Evolutionary conservation across 23 red algal species (phyloP).

Genomic region (Cyanidioschyzon merolae): DNA sequence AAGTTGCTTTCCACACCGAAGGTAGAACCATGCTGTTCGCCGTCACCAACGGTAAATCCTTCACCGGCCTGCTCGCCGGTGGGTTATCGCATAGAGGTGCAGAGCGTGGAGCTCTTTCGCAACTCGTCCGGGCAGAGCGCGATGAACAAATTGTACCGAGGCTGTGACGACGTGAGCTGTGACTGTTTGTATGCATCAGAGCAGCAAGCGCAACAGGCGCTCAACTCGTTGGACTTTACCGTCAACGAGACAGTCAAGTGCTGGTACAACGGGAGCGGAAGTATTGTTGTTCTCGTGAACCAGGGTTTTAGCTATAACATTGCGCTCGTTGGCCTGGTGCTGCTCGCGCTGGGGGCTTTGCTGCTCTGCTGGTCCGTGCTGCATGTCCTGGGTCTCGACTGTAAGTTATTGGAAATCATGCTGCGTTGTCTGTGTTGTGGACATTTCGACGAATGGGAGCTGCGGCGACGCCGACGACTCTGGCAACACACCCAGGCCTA

Average conservation of each 20-base stretch:
- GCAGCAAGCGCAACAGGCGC: not conserved
- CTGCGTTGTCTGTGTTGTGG: not conserved
- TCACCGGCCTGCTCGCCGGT: not conserved
- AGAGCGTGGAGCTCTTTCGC: not conserved
- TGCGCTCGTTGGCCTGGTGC: not conserved
- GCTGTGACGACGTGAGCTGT: not conserved
- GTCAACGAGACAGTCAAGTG: not conserved
- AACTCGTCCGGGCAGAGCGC: not conserved
- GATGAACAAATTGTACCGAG: not conserved
- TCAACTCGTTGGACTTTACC: not conserved
- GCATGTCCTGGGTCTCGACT: not conserved
- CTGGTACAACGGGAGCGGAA: not conserved
- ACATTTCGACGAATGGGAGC: not conserved
- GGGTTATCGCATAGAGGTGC: not conserved
- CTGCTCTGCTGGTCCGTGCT: slow-evolving; percentile 2
- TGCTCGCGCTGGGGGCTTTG: not conserved
- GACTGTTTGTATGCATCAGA: not conserved
- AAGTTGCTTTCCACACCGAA: not conserved
- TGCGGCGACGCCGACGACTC: not conserved
- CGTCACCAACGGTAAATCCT: not conserved
- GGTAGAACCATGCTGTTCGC: not conserved
- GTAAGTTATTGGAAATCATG: not conserved
- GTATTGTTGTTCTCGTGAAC: not conserved
- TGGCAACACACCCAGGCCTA: slow-evolving; percentile 1
- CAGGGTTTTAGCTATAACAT: not conserved